These are phyloP conservation scores for Nicotiana tabacum DNA, from an alignment of 257 asterid species.

Conservation along the genomic window DNA sequence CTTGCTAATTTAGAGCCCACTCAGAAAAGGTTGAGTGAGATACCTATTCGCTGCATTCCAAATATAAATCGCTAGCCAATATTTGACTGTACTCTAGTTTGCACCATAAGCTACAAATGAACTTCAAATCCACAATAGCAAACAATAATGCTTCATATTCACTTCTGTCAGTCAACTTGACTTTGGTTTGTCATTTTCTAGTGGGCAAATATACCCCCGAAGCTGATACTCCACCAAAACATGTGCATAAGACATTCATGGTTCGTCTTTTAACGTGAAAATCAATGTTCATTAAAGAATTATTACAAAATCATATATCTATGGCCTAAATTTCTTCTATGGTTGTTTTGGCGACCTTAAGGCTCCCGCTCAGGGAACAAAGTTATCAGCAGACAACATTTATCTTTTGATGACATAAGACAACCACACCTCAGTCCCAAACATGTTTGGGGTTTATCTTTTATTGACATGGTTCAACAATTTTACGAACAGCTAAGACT, in stretches of 20 bases:
- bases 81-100: neutral
- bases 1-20: neutral
- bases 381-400: neutral
- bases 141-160: neutral
- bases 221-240: neutral
- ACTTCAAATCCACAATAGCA: neutral
- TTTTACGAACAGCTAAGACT: neutral
- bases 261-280: neutral
- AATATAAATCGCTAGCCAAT: neutral
- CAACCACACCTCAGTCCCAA: no score
- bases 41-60: neutral
- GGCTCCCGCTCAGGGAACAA: neutral
- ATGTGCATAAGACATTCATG: neutral
- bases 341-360: neutral
- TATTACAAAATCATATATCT: neutral
- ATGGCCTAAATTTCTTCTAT: neutral
- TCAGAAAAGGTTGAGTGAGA: neutral
- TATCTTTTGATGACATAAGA: neutral
- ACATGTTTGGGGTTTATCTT: neutral
- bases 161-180: neutral
- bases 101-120: conserved; percentile 6
- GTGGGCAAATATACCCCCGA: neutral
- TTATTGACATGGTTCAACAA: neutral
- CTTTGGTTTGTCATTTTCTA: neutral
- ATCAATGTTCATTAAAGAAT: neutral